Percentiles rank a stretch among this genome's conserved stretches.
These are phyloP conservation scores for Emydomyces testavorans DNA, from an alignment of 2,329 filamentous ascomycete species.

Conservation along the genomic window DNA sequence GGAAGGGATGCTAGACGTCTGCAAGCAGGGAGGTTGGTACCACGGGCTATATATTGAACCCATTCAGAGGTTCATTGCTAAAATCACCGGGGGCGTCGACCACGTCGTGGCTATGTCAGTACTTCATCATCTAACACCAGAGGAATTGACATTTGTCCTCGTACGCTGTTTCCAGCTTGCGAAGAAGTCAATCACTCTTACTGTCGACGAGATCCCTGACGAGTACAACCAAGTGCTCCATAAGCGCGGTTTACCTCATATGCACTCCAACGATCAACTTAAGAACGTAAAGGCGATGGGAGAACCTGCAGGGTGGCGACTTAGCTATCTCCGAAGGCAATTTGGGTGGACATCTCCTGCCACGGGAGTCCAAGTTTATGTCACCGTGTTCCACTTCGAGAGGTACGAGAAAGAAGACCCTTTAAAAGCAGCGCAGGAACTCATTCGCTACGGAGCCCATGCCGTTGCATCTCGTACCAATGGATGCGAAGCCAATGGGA, in stretches of 20 bases:
- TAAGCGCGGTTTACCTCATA: slow-evolving; percentile 2
- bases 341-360: slow-evolving; percentile 11
- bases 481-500: neutral
- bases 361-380: slow-evolving; percentile 7
- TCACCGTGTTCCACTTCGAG: slow-evolving; percentile 10
- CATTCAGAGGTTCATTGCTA: slow-evolving; percentile 14
- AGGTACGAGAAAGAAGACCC: slow-evolving; percentile 3
- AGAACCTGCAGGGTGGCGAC: slow-evolving; percentile 7
- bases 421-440: neutral
- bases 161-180: slow-evolving; percentile 18
- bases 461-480: neutral
- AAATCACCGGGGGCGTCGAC: slow-evolving; percentile 12
- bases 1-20: slow-evolving; percentile 11
- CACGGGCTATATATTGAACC: slow-evolving; percentile 12
- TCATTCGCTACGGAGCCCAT: slow-evolving; percentile 1
- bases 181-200: slow-evolving; percentile 16
- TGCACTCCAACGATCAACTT: slow-evolving; percentile 7
- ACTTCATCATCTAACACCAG: slow-evolving; percentile 15
- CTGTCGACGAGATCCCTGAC: slow-evolving; percentile 17
- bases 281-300: slow-evolving; percentile 6
- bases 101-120: slow-evolving; percentile 17
- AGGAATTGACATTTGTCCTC: slow-evolving; percentile 19
- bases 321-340: slow-evolving; percentile 7
- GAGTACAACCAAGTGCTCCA: slow-evolving; percentile 8
- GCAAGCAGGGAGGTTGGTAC: slow-evolving; percentile 14